These are phyloP conservation scores for Fonsecaea erecta DNA, from an alignment of 2,329 filamentous ascomycete genomes.

Conservation along the genomic window DNA sequence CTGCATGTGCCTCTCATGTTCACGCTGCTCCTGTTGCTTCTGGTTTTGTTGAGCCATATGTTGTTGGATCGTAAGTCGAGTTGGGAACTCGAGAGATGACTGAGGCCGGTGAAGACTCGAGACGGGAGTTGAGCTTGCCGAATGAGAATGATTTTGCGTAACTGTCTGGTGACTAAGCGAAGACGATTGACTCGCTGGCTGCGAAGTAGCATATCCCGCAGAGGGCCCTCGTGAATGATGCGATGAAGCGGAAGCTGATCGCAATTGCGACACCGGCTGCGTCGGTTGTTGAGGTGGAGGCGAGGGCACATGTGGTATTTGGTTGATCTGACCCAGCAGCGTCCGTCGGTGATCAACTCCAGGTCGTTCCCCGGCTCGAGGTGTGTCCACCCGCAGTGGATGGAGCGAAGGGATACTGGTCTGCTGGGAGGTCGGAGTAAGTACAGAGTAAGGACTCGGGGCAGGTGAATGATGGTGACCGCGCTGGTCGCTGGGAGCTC, in stretches of 20 bases:
- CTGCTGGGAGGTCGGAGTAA: slow-evolving; percentile 30
- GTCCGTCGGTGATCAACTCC: slow-evolving; percentile 32
- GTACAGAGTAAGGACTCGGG: slow-evolving; percentile 34
- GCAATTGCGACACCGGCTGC: slow-evolving; percentile 23
- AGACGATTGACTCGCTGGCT: slow-evolving; percentile 12
- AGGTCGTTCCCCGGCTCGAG: slow-evolving; percentile 26
- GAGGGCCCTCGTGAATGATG: slow-evolving; percentile 34
- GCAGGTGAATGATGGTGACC: slow-evolving; percentile 34
- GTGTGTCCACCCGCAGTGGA: slow-evolving; percentile 23
- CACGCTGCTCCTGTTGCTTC: slow-evolving; percentile 34
- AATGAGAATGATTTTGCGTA: slow-evolving; percentile 30
- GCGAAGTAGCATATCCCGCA: slow-evolving; percentile 26
- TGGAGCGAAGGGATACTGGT: slow-evolving; percentile 20
- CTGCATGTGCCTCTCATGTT: slow-evolving; percentile 30
- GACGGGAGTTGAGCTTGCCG: slow-evolving; percentile 35
- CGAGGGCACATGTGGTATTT: slow-evolving; percentile 32
- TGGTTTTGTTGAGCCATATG: slow-evolving; percentile 33
- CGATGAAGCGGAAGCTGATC: slow-evolving; percentile 26
- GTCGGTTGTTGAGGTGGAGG: slow-evolving; percentile 34
- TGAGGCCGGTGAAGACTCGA: slow-evolving; percentile 33
- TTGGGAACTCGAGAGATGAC: slow-evolving; percentile 26
- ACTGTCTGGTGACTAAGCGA: slow-evolving; percentile 21
- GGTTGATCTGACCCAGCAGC: slow-evolving; percentile 29
- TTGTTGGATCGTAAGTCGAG: slow-evolving; percentile 36
- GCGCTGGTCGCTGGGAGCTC: slow-evolving; percentile 27